Evolutionary conservation across 108 stramenopile genomes (phyloP).

Genomic region (Nitzschia sp.): DNA sequence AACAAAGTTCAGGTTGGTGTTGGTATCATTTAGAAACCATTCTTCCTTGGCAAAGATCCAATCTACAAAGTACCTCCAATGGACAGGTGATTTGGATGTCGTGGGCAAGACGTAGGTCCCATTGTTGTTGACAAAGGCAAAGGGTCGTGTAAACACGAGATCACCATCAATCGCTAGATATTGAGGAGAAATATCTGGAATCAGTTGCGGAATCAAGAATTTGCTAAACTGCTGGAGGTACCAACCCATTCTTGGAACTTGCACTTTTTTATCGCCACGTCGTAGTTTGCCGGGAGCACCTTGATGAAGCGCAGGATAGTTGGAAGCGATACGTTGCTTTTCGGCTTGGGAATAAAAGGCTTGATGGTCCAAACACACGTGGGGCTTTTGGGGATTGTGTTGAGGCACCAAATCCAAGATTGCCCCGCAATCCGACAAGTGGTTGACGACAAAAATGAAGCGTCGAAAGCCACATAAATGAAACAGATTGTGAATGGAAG

Average conservation of each 20-base stretch:
- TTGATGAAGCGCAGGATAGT: constrained; percentile 1
- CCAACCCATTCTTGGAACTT: constrained; percentile 14
- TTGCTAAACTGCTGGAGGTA: constrained; percentile 25
- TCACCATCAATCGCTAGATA: constrained; percentile 20
- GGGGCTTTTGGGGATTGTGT: constrained; percentile 10
- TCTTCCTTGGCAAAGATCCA: constrained; percentile 9
- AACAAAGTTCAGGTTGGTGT: constrained; percentile 10
- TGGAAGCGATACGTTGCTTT: not conserved
- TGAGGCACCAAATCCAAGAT: constrained; percentile 20
- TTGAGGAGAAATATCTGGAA: constrained; percentile 15
- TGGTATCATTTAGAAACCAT: not conserved
- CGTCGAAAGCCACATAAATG: constrained; percentile 24
- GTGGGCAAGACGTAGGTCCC: constrained; percentile 12
- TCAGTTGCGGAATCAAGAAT: constrained; percentile 5
- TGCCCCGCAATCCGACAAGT: not conserved
- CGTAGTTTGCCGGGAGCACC: constrained; percentile 8
- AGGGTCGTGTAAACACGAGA: constrained; percentile 16
- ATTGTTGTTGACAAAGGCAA: not conserved
- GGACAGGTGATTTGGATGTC: constrained; percentile 10
- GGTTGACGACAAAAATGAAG: constrained; percentile 18
- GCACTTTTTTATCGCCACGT: constrained; percentile 7
- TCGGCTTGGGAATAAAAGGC: constrained; percentile 6
- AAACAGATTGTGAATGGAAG: constrained; percentile 15
- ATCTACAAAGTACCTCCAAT: constrained; percentile 21
- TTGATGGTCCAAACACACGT: constrained; percentile 8